Evolutionary conservation across 805 yeast species (phyloP).

Genomic region (Kazachstania viticola): DNA sequence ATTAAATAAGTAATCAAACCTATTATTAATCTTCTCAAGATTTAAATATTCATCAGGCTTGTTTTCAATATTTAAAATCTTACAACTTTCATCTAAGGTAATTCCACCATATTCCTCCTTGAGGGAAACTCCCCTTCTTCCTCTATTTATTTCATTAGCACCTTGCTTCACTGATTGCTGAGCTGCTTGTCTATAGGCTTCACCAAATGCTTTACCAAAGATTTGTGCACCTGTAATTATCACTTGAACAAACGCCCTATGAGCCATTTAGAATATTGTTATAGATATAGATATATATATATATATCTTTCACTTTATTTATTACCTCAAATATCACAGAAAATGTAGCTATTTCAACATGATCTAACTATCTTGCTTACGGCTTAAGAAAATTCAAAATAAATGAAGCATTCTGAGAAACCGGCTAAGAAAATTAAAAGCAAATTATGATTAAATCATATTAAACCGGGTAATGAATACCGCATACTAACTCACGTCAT

Average conservation of each 20-base stretch:
- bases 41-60: conserved; percentile 38
- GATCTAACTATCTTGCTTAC: no score
- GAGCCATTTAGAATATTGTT: conserved; percentile 71
- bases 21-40: conserved; percentile 49
- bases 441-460: no score
- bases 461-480: no score
- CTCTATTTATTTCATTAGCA: conserved; percentile 30
- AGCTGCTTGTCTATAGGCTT: conserved; percentile 94
- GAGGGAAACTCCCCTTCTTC: conserved; percentile 30
- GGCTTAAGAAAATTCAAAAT: no score
- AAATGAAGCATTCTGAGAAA: no score
- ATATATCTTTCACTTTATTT: no score
- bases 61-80: conserved; percentile 64
- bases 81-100: conserved; percentile 78
- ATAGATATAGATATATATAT: no score
- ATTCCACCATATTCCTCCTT: conserved; percentile 55
- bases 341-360: no score
- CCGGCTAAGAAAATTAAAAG: no score
- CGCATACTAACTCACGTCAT: no score
- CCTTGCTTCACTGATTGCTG: conserved; percentile 76
- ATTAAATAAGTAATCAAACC: conserved; percentile 73
- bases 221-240: conserved; percentile 91
- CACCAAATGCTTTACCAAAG: conserved; percentile 91
- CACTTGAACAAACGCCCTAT: conserved; percentile 80
- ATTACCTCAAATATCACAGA: no score